Percentiles rank a stretch among this genome's conserved stretches.
Evolutionary conservation across 352 stramenopile genomes (phyloP).

Genomic region (Globisporangium spiculum): DNA sequence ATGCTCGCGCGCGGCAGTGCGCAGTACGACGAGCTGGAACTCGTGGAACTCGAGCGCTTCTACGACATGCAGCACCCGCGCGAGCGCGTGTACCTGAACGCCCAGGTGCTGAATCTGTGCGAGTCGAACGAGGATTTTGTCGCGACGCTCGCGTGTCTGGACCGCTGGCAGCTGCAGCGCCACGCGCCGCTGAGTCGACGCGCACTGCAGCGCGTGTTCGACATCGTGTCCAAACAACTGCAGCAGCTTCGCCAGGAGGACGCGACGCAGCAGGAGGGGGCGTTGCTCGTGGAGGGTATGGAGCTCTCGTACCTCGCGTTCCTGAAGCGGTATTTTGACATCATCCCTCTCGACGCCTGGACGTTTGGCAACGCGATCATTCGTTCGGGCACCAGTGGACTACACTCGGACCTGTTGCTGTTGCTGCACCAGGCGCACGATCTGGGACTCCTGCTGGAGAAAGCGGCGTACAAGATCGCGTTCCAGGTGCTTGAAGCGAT

Average conservation of each 20-base stretch:
- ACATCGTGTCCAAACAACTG: conserved; percentile 57
- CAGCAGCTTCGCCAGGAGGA: conserved; percentile 28
- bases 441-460: conserved; percentile 34
- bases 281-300: conserved; percentile 40
- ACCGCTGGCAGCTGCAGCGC: conserved; percentile 53
- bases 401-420: conserved; percentile 42
- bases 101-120: conserved; percentile 67
- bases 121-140: conserved; percentile 60
- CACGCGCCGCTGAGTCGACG: conserved; percentile 42
- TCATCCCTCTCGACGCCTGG: conserved; percentile 49
- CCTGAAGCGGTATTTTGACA: conserved; percentile 45
- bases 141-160: conserved; percentile 55
- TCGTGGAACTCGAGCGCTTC: conserved; percentile 53
- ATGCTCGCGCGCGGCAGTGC: conserved; percentile 36
- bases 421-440: conserved; percentile 41
- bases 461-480: conserved; percentile 42
- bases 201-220: conserved; percentile 48
- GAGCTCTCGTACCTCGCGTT: conserved; percentile 56
- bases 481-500: conserved; percentile 38
- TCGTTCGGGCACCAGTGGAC: conserved; percentile 39
- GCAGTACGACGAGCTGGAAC: conserved; percentile 37
- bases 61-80: conserved; percentile 49
- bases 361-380: conserved; percentile 54
- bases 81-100: conserved; percentile 38
- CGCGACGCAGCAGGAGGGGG: background rate